These are phyloP conservation scores for Ophiocordyceps sinensis DNA, from an alignment of 2,329 filamentous ascomycete species.

Conservation along the genomic window DNA sequence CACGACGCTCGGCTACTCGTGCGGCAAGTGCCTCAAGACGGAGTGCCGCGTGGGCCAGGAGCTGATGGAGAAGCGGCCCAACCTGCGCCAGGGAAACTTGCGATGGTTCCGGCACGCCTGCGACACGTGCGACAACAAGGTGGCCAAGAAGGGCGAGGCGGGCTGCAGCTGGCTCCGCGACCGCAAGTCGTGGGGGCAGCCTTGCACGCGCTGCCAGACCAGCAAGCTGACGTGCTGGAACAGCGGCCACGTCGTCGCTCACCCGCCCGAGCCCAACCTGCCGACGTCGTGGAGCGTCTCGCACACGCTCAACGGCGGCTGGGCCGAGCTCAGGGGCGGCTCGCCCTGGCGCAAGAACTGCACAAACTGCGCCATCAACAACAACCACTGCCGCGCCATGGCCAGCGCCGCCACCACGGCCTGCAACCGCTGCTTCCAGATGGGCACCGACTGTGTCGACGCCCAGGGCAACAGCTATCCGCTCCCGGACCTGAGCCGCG, in stretches of 20 bases:
- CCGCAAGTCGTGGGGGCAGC: slow-evolving; percentile 7
- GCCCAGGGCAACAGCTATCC: slow-evolving; percentile 5
- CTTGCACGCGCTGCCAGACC: slow-evolving; percentile 9
- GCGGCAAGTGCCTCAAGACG: slow-evolving; percentile 7
- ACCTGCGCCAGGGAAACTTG: slow-evolving; percentile 4
- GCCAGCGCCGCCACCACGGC: slow-evolving; percentile 4
- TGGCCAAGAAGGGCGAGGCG: not conserved
- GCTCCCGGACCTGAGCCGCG: slow-evolving; percentile 14
- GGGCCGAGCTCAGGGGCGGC: slow-evolving; percentile 5
- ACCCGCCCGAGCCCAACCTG: slow-evolving; percentile 1
- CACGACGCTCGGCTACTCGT: slow-evolving; percentile 6
- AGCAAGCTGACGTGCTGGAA: slow-evolving; percentile 8
- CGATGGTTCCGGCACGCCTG: slow-evolving; percentile 12
- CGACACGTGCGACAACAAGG: slow-evolving; percentile 8
- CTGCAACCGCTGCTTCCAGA: slow-evolving; percentile 13
- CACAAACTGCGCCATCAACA: slow-evolving; percentile 3
- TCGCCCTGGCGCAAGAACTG: slow-evolving; percentile 7
- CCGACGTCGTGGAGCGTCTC: slow-evolving; percentile 6
- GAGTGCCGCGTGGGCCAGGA: slow-evolving; percentile 3
- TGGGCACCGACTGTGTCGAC: slow-evolving; percentile 15
- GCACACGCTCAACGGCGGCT: slow-evolving; percentile 5
- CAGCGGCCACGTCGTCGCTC: slow-evolving; percentile 3
- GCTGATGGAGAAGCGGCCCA: slow-evolving; percentile 5
- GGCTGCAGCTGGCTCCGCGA: slow-evolving; percentile 10
- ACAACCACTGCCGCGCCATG: slow-evolving; percentile 8